Percentiles rank a stretch among this genome's conserved stretches.
phyloP scores from a whole-genome alignment of 2,329 filamentous ascomycete species.

The Diaporthe sp. region DNA sequence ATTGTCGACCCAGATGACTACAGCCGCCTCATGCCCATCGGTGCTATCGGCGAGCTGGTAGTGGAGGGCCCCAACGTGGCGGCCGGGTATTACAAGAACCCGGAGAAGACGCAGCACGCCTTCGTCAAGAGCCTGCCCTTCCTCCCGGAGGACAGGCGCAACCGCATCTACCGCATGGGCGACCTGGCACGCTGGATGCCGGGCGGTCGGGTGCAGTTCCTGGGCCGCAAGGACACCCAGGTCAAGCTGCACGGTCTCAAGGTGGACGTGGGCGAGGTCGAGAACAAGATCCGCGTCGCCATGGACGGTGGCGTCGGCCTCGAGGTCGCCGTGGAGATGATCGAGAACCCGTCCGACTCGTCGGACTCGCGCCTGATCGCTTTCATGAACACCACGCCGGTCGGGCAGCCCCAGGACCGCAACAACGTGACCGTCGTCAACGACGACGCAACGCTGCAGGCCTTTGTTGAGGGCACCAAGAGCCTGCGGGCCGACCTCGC shows the following conservation, averaged over 20 bases:
- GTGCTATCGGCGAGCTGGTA: conserved; percentile 61
- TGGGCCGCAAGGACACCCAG: conserved; percentile 76
- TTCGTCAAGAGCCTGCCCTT: conserved; percentile 57
- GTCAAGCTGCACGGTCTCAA: conserved; percentile 76
- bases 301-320: conserved; percentile 45
- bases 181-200: conserved; percentile 66
- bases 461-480: conserved; percentile 1
- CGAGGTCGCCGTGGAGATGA: conserved; percentile 3
- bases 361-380: conserved; percentile 1
- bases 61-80: conserved; percentile 70
- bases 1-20: conserved; percentile 61
- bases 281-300: conserved; percentile 58
- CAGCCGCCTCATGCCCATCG: conserved; percentile 57
- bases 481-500: neutral
- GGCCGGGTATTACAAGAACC: conserved; percentile 69
- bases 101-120: conserved; percentile 64
- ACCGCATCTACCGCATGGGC: conserved; percentile 63
- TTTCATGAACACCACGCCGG: neutral
- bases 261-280: conserved; percentile 68
- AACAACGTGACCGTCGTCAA: neutral
- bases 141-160: neutral
- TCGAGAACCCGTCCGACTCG: neutral
- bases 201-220: conserved; percentile 57
- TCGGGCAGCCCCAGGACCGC: neutral
- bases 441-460: neutral